Evolutionary conservation across 768 basidiomycete genomes (phyloP).

Genomic region (Daedaleopsis sinensis): DNA sequence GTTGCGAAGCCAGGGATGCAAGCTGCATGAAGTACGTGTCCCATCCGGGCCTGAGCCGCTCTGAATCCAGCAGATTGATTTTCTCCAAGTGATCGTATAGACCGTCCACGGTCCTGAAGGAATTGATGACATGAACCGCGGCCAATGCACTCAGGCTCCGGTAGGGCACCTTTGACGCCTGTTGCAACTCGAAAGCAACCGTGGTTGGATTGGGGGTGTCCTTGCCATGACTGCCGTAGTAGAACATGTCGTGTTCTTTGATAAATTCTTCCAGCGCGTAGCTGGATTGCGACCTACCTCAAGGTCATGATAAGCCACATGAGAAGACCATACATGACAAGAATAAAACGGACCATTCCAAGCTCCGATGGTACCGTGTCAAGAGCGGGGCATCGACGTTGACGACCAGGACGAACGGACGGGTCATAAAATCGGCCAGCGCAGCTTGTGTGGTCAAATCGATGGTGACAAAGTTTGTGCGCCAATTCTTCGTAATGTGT

Average conservation of each 20-base stretch:
- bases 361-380: conserved; percentile 59
- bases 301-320: neutral
- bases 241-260: conserved; percentile 63
- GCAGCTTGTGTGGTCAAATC: conserved; percentile 59
- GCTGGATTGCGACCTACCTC: conserved; percentile 7
- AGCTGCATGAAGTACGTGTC: conserved; percentile 98
- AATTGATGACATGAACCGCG: conserved; percentile 64
- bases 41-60: conserved; percentile 87
- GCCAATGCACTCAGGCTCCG: conserved; percentile 48
- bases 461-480: conserved; percentile 75
- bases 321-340: conserved; percentile 4
- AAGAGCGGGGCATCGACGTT: conserved; percentile 81
- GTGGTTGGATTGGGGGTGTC: neutral
- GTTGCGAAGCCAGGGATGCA: conserved; percentile 84
- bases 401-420: conserved; percentile 91
- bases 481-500: conserved; percentile 84
- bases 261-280: conserved; percentile 75
- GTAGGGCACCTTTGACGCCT: conserved; percentile 13
- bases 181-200: neutral
- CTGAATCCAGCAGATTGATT: conserved; percentile 68
- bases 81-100: conserved; percentile 67
- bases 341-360: conserved; percentile 5
- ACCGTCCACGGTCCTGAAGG: conserved; percentile 54
- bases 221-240: conserved; percentile 50
- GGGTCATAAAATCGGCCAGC: conserved; percentile 72